A percentile compares a stretch with the other conserved stretches of the same genome.
Evolutionary conservation across 2,329 filamentous ascomycete species (phyloP).

Genomic region (Paramyrothecium sp.): DNA sequence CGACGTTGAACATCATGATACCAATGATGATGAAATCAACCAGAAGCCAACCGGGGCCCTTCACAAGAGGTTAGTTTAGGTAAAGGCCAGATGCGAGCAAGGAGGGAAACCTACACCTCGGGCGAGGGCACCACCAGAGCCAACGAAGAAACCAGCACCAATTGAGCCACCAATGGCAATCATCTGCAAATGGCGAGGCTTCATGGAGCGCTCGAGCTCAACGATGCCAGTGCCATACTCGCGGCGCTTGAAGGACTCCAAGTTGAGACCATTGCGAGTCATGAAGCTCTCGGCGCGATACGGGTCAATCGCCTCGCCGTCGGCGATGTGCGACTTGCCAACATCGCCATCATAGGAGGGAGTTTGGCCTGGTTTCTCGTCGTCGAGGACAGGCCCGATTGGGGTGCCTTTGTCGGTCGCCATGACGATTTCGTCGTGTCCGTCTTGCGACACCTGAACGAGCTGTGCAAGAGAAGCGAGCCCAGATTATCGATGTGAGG

Average conservation of each 20-base stretch:
- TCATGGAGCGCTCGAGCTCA: constrained; percentile 44
- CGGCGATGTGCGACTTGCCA: not conserved
- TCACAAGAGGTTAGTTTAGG: not conserved
- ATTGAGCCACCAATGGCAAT: constrained; percentile 51
- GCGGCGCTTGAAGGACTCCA: constrained; percentile 35
- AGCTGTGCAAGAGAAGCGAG: not conserved
- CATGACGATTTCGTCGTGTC: not conserved
- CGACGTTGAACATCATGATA: constrained; percentile 55
- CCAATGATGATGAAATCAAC: constrained; percentile 52
- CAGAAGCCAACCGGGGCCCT: constrained; percentile 38
- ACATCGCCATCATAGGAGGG: constrained; percentile 3
- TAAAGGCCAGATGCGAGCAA: not conserved
- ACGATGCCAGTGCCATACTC: constrained; percentile 28
- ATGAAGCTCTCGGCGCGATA: constrained; percentile 27
- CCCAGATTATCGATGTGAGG: not conserved
- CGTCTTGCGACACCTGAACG: no score
- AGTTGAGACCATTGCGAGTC: constrained; percentile 36
- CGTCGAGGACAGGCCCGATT: not conserved
- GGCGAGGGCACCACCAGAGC: constrained; percentile 48
- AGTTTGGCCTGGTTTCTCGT: not conserved
- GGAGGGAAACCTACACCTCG: constrained; percentile 37
- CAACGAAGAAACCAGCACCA: constrained; percentile 40
- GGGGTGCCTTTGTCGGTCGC: not conserved
- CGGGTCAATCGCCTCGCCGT: constrained; percentile 5
- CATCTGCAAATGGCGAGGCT: constrained; percentile 57